Evolutionary conservation across 208 protist genomes (phyloP).

Genomic region (Tetramitus jugosus): DNA sequence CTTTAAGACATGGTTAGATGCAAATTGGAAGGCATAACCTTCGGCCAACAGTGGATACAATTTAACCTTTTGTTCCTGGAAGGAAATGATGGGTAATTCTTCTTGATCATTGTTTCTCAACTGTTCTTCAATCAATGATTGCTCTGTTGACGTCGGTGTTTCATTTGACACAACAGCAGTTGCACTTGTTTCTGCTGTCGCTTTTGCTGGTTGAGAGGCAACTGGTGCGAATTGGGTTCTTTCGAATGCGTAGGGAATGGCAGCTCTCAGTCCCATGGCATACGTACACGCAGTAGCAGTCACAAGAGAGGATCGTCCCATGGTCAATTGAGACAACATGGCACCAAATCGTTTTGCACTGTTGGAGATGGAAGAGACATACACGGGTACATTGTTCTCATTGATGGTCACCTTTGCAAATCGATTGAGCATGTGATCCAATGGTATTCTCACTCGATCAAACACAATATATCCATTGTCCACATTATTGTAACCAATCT

Average conservation of each 20-base stretch:
- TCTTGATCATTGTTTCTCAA: too few relatives aligned
- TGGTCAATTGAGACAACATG: not conserved
- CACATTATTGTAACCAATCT: conserved; percentile 3
- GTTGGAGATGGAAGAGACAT: not conserved
- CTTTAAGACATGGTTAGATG: not conserved
- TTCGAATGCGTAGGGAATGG: not conserved
- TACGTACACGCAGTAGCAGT: not conserved
- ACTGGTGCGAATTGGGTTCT: not conserved
- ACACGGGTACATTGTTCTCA: conserved; percentile 27
- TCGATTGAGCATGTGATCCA: conserved; percentile 27
- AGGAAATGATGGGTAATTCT: conserved; percentile 18
- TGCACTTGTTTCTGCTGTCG: too few relatives aligned
- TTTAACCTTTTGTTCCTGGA: not conserved
- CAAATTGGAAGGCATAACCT: conserved; percentile 15
- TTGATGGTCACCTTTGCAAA: conserved; percentile 21
- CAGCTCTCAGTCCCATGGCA: not conserved
- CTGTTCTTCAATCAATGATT: too few relatives aligned
- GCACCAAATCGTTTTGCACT: not conserved
- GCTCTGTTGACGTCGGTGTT: too few relatives aligned
- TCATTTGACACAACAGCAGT: too few relatives aligned
- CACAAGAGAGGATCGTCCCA: not conserved
- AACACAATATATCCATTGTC: conserved; percentile 34
- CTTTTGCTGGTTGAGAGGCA: not conserved
- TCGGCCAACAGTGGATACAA: conserved; percentile 14
- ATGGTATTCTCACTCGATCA: conserved; percentile 26